Percentiles rank a stretch among this genome's conserved stretches.
Evolutionary conservation across 352 stramenopile genomes (phyloP).

Genomic region (Phytophthora capsici): DNA sequence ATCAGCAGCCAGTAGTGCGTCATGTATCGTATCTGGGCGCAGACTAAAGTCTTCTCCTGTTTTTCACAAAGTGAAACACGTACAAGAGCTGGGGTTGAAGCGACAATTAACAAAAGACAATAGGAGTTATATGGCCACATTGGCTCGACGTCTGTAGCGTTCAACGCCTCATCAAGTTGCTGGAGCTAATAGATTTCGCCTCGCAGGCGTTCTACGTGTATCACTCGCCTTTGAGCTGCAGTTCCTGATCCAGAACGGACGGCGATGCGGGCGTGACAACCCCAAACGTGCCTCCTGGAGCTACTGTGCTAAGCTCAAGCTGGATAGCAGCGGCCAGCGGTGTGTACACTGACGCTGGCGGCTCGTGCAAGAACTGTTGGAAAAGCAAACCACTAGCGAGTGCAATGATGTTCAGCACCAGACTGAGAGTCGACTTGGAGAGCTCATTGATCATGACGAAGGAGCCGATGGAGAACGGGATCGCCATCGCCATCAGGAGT

Average conservation of each 20-base stretch:
- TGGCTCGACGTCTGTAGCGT: constrained; percentile 9
- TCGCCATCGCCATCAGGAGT: constrained; percentile 50
- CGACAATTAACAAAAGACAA: constrained; percentile 25
- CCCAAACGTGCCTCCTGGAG: constrained; percentile 27
- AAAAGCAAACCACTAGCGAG: constrained; percentile 59
- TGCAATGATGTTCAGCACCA: constrained; percentile 60
- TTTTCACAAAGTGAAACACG: constrained; percentile 12
- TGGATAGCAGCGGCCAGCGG: constrained; percentile 40
- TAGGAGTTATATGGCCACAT: constrained; percentile 20
- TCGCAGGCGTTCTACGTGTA: not conserved
- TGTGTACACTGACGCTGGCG: constrained; percentile 45
- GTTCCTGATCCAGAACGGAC: constrained; percentile 19
- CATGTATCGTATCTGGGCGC: constrained; percentile 25
- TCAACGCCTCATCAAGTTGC: constrained; percentile 1
- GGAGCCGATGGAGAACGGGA: constrained; percentile 64
- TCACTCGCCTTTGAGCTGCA: constrained; percentile 28
- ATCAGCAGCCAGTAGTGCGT: constrained; percentile 15
- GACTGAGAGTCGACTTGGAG: constrained; percentile 59
- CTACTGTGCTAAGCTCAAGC: constrained; percentile 26
- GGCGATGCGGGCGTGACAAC: constrained; percentile 28
- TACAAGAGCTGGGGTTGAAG: constrained; percentile 18
- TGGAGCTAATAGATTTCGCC: constrained; percentile 16
- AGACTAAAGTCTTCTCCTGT: not conserved
- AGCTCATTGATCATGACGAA: constrained; percentile 78
- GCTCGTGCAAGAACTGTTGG: constrained; percentile 59